These are phyloP conservation scores for Vicia faba DNA, from an alignment of 306 rosid genomes.

Conservation along the genomic window DNA sequence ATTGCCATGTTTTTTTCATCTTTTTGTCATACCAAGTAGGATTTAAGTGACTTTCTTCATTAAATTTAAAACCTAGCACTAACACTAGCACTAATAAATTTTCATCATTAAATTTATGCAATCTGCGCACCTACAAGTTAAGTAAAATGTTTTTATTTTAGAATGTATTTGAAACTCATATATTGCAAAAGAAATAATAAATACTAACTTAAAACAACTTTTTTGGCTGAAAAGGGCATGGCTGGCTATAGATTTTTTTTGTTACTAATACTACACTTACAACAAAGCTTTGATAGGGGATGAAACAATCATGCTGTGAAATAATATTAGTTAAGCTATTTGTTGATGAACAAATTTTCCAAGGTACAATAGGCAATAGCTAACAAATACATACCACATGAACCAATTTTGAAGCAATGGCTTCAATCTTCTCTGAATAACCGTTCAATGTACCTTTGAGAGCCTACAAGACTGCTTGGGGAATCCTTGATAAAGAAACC, in stretches of 20 bases:
- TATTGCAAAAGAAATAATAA: slow-evolving; percentile 7
- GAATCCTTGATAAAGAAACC: too few relatives aligned
- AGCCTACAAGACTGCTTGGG: slow-evolving; percentile 59
- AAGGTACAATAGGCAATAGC: slow-evolving; percentile 11
- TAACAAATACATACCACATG: slow-evolving; percentile 46
- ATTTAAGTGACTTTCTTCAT: slow-evolving; percentile 13
- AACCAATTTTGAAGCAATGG: slow-evolving; percentile 66
- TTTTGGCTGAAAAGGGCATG: neutral
- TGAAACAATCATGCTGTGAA: neutral
- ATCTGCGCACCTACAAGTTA: neutral
- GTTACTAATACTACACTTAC: too few relatives aligned
- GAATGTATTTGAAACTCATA: slow-evolving; percentile 12
- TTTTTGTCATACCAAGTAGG: slow-evolving; percentile 14
- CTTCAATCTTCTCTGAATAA: slow-evolving; percentile 85
- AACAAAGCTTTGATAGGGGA: slow-evolving; percentile 15
- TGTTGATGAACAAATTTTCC: too few relatives aligned
- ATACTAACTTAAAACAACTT: neutral
- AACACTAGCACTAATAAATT: too few relatives aligned
- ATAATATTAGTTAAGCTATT: too few relatives aligned
- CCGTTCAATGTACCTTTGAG: slow-evolving; percentile 75
- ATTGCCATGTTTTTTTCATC: neutral
- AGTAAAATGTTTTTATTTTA: slow-evolving; percentile 5
- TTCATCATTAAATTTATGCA: too few relatives aligned
- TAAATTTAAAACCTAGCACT: slow-evolving; percentile 4
- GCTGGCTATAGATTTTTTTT: slow-evolving; percentile 7